A percentile compares a stretch with the other conserved stretches of the same genome.
These are phyloP conservation scores for Cochlearia excelsa DNA, from an alignment of 345 rosid genomes.

Conservation along the genomic window DNA sequence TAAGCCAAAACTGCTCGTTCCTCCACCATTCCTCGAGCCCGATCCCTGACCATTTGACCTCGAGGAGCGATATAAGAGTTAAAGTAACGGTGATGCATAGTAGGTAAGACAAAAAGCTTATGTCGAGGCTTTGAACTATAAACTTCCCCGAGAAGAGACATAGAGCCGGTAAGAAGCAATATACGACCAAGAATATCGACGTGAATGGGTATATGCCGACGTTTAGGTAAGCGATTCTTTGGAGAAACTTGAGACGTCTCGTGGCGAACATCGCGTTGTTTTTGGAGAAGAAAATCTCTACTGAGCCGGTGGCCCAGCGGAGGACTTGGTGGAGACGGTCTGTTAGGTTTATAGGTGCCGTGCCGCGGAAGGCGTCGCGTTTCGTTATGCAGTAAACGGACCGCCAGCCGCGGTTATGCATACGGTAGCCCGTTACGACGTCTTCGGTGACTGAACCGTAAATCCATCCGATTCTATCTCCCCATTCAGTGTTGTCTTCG, in stretches of 20 bases:
- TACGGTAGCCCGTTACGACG: constrained; percentile 89
- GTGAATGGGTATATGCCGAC: constrained; percentile 91
- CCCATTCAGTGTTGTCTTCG: constrained; percentile 96
- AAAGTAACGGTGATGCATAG: constrained; percentile 61
- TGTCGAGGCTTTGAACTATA: constrained; percentile 60
- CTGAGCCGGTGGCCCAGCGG: constrained; percentile 95
- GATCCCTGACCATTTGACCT: constrained; percentile 87
- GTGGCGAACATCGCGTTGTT: constrained; percentile 73
- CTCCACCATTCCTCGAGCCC: constrained; percentile 90
- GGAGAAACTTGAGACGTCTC: constrained; percentile 74
- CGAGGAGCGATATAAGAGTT: constrained; percentile 69
- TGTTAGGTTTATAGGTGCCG: constrained; percentile 89
- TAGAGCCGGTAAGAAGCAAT: constrained; percentile 87
- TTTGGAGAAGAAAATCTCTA: constrained; percentile 81
- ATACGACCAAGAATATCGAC: constrained; percentile 63
- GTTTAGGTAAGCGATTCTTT: constrained; percentile 78
- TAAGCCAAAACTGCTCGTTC: constrained; percentile 91
- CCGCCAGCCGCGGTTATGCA: constrained; percentile 99
- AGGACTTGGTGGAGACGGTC: constrained; percentile 92
- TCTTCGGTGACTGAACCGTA: constrained; percentile 56
- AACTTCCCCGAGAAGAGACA: constrained; percentile 76
- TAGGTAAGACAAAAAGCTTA: constrained; percentile 64
- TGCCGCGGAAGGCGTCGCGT: constrained; percentile 86
- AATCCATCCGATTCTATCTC: constrained; percentile 83
- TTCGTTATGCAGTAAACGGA: constrained; percentile 86